Conservation (phyloP, 805 yeast genomes). For the Monosporozyma solicola region DNA sequence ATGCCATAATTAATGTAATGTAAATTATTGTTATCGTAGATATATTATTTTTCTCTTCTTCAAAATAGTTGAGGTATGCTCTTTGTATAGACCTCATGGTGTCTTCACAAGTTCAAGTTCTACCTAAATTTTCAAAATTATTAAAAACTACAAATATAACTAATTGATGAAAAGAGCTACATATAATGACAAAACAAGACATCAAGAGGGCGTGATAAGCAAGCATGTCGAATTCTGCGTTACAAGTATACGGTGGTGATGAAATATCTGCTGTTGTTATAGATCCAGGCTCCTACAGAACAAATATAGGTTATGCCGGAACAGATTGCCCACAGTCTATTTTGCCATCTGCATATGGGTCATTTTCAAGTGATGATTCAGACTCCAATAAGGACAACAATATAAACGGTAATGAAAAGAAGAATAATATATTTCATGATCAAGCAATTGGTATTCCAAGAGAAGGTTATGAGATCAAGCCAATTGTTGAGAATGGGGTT, state of each 20-base stretch:
- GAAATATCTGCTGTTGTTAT: constrained; percentile 87
- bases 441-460: constrained; percentile 44
- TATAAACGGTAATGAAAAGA: constrained; percentile 12
- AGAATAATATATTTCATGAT: constrained; percentile 28
- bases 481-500: constrained; percentile 51
- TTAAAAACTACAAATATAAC: background rate
- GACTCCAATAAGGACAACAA: constrained; percentile 7
- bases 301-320: constrained; percentile 88
- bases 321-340: constrained; percentile 77
- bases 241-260: constrained; percentile 52
- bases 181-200: background rate
- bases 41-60: background rate
- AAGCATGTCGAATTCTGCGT: constrained; percentile 32
- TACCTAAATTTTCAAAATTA: background rate
- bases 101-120: background rate
- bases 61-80: background rate
- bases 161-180: background rate
- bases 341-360: constrained; percentile 61
- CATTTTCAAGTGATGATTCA: constrained; percentile 11
- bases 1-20: background rate
- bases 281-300: constrained; percentile 80
- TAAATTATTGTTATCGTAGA: background rate
- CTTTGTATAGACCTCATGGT: background rate
- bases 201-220: background rate
- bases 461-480: constrained; percentile 42